Base-by-base conservation (phyloP, 2,329 filamentous ascomycete species). In the Pyrenophora seminiperda region DNA sequence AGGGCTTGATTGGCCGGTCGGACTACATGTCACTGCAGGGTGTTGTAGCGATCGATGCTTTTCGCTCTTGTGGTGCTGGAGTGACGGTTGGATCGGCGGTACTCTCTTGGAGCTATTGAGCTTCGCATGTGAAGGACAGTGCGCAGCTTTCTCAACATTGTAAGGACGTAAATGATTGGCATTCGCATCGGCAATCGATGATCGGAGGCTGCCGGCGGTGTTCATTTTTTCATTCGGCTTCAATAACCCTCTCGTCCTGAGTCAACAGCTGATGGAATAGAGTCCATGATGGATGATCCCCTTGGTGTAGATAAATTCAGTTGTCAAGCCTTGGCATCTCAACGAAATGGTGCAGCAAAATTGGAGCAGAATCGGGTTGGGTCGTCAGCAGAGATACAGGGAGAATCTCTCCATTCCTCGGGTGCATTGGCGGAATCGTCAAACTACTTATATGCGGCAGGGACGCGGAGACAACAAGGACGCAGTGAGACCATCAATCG, bases 401-500 rank as follows among this genome's bases (percentile, higher is more conserved):
- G 10, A 20, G n/a, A 17, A 19, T 37, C 18, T 17, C 13, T 18
- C 30, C 27, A 34, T 10, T 33, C 19, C 27, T 19, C 15, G 19
- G 22, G 43, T 27, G 19, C 14, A 31, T 39, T 14, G 27, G 27
- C 36, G 30, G 37, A 15, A 33, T 15, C n/a, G 32, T 13, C 36
- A 30, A 29, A 41, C 33, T 52, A 43, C 49, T 52, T 66, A 67
- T 65, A 65, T 45, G 47, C 15, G 11, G 43, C 43, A 46, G 43
- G 43, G 29, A 24, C 34, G 18, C 33, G 14, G n/a, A 18, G 22
- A 45, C 19, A 38, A 27, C 24, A 36, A 45, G 24, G 27, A 14
- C 38, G 43, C 46, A 53, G 50, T 64, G 59, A 65, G 57, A 61
- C 65, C 59, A 66, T 67, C 53, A 55, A 63, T 59, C 60, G 66